Percentiles rank a stretch among this genome's conserved stretches.
Evolutionary conservation across 352 stramenopile species (phyloP).

Genomic region (Phytopythium chamaehyphon): DNA sequence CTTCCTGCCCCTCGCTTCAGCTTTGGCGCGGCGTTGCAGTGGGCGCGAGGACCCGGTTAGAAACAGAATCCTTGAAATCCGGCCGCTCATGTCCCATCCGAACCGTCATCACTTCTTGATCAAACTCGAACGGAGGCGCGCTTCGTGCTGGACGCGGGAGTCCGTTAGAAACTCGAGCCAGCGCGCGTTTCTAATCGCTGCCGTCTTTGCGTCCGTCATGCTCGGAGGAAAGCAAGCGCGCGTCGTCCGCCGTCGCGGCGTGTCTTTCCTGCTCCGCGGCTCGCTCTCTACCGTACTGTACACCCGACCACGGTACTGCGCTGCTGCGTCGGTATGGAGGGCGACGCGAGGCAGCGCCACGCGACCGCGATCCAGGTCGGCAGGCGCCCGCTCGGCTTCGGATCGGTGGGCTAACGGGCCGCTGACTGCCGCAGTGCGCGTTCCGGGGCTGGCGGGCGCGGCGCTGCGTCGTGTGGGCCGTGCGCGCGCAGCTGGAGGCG

Average conservation of each 20-base stretch:
- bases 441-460: constrained; percentile 59
- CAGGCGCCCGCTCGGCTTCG: not conserved
- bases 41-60: not conserved
- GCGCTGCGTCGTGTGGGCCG: constrained; percentile 35
- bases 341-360: constrained; percentile 13
- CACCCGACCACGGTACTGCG: too few relatives aligned
- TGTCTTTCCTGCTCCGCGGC: too few relatives aligned
- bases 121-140: not conserved
- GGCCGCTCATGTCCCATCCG: not conserved
- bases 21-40: too few relatives aligned
- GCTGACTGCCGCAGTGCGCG: constrained; percentile 15
- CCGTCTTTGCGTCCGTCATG: not conserved
- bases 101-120: not conserved
- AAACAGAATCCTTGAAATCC: too few relatives aligned
- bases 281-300: too few relatives aligned
- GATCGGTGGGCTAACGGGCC: not conserved
- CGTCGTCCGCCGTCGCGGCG: too few relatives aligned
- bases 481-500: constrained; percentile 37
- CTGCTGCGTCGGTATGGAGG: constrained; percentile 1
- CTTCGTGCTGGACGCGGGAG: not conserved
- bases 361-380: constrained; percentile 20
- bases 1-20: not conserved
- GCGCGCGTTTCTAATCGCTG: constrained; percentile 3
- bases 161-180: not conserved
- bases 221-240: not conserved